Evolutionary conservation across 2,329 filamentous ascomycete species (phyloP), one percentile per base, ranked within the genome.

Genomic region (Exophiala dermatitidis): DNA sequence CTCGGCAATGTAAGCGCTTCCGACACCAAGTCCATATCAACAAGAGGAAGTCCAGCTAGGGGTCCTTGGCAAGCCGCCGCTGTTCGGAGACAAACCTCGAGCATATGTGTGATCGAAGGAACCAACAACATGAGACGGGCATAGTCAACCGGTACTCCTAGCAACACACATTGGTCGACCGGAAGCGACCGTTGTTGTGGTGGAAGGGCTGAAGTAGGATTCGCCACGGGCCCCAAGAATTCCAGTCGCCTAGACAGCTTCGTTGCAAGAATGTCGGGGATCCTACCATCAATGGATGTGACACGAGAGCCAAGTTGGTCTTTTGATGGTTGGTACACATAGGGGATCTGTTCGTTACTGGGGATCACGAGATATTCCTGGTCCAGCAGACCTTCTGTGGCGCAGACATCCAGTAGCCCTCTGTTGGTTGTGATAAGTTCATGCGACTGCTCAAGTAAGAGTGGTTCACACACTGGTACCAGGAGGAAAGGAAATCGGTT

Each of bases 231-330:
- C 49, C 66, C 66, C 9, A 70, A 50, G 48, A 69, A 69, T 41
- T 71, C 65, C 8, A 64, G 62, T 33, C 64, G 63, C 46, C 67
- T 69, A 5, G 69, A 63, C 38, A 69, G 61, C 30, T 40, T 62
- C 28, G 46, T 61, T 9, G 63, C 67, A 32, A 30, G 3, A 38
- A 55, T 53, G 19, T 32, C 28, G 6, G 19, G 42, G 5, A n/a
- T 26, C 4, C 38, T 26, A 3, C 12, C 10, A 9, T 9, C 19
- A 19, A 19, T 49, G 31, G 12, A 26, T 5, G 28, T 28, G 38
- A 5, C 3, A 26, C 10, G 5, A 26, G 38, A 7, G 6, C 7
- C 12, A n/a, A 38, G 19, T 8, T n/a, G 12, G 10, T 26, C 38
- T 28, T 26, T 5, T 28, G 6, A 4, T 28, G 12, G 38, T 8